phyloP scores from a whole-genome alignment of 75 land plant genomes.

The Larix kaempferi region DNA sequence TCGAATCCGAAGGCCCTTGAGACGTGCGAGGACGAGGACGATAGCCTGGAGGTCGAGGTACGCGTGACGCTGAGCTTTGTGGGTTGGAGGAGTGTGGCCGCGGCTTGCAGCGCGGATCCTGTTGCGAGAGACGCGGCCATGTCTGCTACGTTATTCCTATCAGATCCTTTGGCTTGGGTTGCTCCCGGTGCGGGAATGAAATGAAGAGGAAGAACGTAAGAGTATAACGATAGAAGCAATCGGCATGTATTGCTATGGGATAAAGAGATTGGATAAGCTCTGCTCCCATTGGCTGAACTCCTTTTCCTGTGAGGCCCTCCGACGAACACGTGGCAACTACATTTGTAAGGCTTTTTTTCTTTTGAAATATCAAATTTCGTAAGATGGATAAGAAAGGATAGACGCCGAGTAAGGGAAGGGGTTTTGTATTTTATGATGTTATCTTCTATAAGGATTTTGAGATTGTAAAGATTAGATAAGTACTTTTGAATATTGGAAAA shows the following conservation, averaged over 20 bases:
- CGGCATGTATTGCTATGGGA: not conserved
- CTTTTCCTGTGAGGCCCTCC: not conserved
- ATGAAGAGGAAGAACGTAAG: not conserved
- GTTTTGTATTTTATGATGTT: no score
- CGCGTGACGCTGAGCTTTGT: conserved; percentile 35
- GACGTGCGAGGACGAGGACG: conserved; percentile 26
- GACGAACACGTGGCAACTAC: conserved; percentile 4
- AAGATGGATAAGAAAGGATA: no score
- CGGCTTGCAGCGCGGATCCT: conserved; percentile 28
- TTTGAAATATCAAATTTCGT: no score
- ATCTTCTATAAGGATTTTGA: no score
- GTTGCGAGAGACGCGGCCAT: conserved; percentile 57
- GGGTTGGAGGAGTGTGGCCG: conserved; percentile 60
- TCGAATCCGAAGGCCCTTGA: conserved; percentile 65
- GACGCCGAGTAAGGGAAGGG: no score
- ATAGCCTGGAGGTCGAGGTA: not conserved
- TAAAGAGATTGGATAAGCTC: conserved; percentile 1
- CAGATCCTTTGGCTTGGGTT: not conserved
- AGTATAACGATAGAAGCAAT: not conserved
- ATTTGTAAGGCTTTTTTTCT: no score
- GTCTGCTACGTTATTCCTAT: not conserved
- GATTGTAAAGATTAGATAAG: no score
- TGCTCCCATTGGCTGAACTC: not conserved
- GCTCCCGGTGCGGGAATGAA: not conserved
- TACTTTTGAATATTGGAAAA: no score